A percentile compares a stretch with the other conserved stretches of the same genome.
Conservation (phyloP, 1,139 yeast genomes). For the Scheffersomyces segobiensis region DNA sequence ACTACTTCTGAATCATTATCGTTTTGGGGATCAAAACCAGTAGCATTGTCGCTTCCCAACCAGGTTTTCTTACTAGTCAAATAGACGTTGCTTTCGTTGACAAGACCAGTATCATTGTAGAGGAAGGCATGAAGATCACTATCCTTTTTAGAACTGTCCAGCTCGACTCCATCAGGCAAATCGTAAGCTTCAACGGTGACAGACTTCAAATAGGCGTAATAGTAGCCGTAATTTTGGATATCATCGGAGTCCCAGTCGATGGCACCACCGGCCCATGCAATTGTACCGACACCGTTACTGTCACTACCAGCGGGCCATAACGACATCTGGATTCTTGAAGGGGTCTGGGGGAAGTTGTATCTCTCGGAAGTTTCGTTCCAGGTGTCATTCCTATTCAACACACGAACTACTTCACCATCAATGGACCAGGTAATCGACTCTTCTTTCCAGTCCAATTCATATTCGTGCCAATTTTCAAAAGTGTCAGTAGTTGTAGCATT, state of each 20-base stretch:
- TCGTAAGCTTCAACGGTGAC: conserved; percentile 68
- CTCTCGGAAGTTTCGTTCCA: conserved; percentile 60
- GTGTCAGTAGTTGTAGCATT: conserved; percentile 53
- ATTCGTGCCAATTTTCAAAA: conserved; percentile 69
- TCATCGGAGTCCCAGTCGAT: conserved; percentile 83
- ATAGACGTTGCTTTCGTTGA: conserved; percentile 45
- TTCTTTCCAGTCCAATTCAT: conserved; percentile 81
- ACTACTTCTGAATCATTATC: conserved; percentile 13
- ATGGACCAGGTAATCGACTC: conserved; percentile 71
- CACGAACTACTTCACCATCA: conserved; percentile 71
- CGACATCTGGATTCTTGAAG: conserved; percentile 80
- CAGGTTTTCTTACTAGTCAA: conserved; percentile 62
- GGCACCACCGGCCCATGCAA: conserved; percentile 92
- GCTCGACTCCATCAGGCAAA: conserved; percentile 51
- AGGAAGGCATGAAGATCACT: conserved; percentile 49
- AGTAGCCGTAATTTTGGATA: conserved; percentile 73
- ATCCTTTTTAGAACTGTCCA: conserved; percentile 38
- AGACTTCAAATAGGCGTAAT: conserved; percentile 63
- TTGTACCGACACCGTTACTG: conserved; percentile 68
- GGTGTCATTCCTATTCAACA: conserved; percentile 64
- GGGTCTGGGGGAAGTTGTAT: conserved; percentile 86
- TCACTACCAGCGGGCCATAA: conserved; percentile 91
- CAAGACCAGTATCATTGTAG: conserved; percentile 50
- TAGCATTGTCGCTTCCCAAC: conserved; percentile 54
- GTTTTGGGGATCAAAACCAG: conserved; percentile 63